Evolutionary conservation across 495 filamentous ascomycete genomes (phyloP), one percentile per base, ranked within the genome.

Genomic region (Penicillium egyptiacum): DNA sequence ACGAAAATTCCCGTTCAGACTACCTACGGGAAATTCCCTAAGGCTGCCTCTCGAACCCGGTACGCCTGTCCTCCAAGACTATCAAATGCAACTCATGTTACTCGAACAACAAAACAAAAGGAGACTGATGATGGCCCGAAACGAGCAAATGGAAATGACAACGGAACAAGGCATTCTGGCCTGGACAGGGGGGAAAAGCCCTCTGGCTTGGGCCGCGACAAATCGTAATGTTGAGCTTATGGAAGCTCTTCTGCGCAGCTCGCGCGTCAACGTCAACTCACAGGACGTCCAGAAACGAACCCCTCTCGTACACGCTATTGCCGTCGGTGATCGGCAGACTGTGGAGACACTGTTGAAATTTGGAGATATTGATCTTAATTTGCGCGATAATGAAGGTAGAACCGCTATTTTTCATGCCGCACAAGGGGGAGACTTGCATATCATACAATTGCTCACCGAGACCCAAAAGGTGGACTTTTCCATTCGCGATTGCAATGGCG

Each of bases 41-140:
- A 45, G 12, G 16, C n/a, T 14, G 19, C 42, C 22, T 16, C 9
- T 12, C 2, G 42, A 45, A 1, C 45, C 26, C 26, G 25, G 17
- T 23, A 43, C 17, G 37, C 12, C 37, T 70, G 94, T 93, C 31
- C 79, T 96, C 51, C 93, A 96, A 69, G 94, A 98, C 69, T 97
- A 98, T 72, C 94, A 98, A 76, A 96, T 96, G 93, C 94, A 98
- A 65, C 78, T 97, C 66, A 96, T 97, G 93, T 72, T 98, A 50
- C 85, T 97, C 33, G 93, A 97, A 71, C 94, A 98, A 74, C 93
- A 98, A 70, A 98, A 97, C 64, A 98, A 97, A 81, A 94, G 92
- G 66, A 81, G 93, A 25, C 78, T 98, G 62, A 87, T 96, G 81
- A 94, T 96, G 92, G 94, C 93, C 52, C 86, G 94, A 37, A 89